Conservation (phyloP, 805 yeast species). For the Cyberlindnera xishuangbannaensis region DNA sequence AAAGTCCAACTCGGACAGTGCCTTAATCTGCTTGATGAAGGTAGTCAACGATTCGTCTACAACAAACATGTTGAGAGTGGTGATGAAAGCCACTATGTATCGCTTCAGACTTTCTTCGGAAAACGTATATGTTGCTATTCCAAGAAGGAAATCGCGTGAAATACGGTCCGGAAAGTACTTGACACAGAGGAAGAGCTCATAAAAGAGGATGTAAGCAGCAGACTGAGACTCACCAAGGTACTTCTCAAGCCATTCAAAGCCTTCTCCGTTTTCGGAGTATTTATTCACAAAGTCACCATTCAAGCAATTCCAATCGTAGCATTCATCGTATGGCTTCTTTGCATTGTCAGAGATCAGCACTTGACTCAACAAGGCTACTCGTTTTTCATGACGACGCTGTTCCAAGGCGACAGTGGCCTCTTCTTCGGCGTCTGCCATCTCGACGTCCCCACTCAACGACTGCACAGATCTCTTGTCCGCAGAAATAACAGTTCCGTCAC, state of each 20-base stretch:
- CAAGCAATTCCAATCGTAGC: constrained; percentile 5
- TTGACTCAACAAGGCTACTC: constrained; percentile 2
- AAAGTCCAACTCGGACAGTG: constrained; percentile 17
- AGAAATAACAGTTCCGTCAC: too few relatives aligned
- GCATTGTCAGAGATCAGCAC: neutral
- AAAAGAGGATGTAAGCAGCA: constrained; percentile 12
- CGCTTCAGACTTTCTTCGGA: constrained; percentile 5
- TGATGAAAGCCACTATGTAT: constrained; percentile 25
- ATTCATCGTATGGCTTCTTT: neutral
- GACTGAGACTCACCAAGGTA: constrained; percentile 4
- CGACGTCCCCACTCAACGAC: neutral
- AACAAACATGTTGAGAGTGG: constrained; percentile 26
- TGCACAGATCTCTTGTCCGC: too few relatives aligned
- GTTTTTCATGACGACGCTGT: constrained; percentile 1
- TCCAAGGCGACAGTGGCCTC: neutral
- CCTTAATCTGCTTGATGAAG: constrained; percentile 24
- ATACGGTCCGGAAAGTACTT: constrained; percentile 16
- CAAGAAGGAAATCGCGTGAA: constrained; percentile 4
- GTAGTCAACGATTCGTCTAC: constrained; percentile 19
- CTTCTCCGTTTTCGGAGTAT: neutral
- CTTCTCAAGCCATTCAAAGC: neutral
- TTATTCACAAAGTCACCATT: constrained; percentile 1
- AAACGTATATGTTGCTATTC: constrained; percentile 17
- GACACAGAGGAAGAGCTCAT: constrained; percentile 19
- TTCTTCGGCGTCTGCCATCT: neutral